Percentiles rank a stretch among this genome's conserved stretches.
Evolutionary conservation across 2,329 filamentous ascomycete genomes (phyloP).

Genomic region (Beauveria varroae): DNA sequence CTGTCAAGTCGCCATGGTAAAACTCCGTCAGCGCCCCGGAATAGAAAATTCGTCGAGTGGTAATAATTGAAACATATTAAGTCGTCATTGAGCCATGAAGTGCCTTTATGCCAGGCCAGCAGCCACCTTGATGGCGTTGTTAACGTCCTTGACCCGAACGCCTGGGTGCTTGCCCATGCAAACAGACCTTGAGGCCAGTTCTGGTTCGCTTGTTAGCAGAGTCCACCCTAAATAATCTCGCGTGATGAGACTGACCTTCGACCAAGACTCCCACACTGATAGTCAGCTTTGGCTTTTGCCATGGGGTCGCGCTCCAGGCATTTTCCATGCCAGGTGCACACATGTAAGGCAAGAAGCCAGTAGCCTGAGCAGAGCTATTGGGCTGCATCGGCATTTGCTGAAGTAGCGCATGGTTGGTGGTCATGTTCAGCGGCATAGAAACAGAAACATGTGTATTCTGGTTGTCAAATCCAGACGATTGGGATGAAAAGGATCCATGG

Average conservation of each 20-base stretch:
- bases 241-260: conserved; percentile 22
- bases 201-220: conserved; percentile 17
- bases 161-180: conserved; percentile 33
- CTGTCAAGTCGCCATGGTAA: not conserved
- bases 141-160: conserved; percentile 30
- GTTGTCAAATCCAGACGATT: not conserved
- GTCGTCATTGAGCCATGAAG: not conserved
- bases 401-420: not conserved
- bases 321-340: conserved; percentile 1
- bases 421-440: not conserved
- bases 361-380: not conserved
- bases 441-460: not conserved
- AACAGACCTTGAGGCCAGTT: conserved; percentile 27
- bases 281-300: conserved; percentile 25
- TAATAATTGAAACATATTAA: not conserved
- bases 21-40: not conserved
- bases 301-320: conserved; percentile 13
- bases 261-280: conserved; percentile 28
- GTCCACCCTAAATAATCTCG: too few species aligned
- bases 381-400: not conserved
- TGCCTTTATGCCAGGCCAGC: conserved; percentile 12
- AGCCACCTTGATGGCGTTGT: conserved; percentile 24
- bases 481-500: not conserved
- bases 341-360: conserved; percentile 5
- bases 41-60: not conserved